These are phyloP conservation scores for Aspergillus hancockii DNA, from an alignment of 495 filamentous ascomycete genomes.

Conservation along the genomic window DNA sequence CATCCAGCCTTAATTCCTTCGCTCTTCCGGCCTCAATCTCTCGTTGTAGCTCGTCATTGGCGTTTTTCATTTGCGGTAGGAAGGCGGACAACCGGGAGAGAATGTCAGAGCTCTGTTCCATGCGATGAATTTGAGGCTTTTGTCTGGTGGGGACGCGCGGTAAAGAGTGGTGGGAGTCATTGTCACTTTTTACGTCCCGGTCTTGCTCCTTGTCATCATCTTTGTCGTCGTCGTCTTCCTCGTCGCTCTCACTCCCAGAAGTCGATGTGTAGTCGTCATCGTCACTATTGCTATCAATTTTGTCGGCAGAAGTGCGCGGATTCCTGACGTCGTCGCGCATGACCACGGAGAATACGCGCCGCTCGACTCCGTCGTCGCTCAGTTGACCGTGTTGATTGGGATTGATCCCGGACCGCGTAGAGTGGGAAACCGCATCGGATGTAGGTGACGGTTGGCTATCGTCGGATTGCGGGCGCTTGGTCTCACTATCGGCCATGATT, in stretches of 20 bases:
- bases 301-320: not conserved
- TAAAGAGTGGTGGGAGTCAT: constrained; percentile 13
- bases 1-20: constrained; percentile 38
- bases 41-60: constrained; percentile 49
- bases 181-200: constrained; percentile 7
- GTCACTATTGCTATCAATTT: constrained; percentile 14
- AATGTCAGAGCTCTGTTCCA: constrained; percentile 32
- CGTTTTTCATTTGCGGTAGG: constrained; percentile 47
- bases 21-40: constrained; percentile 41
- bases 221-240: constrained; percentile 25
- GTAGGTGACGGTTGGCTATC: constrained; percentile 11
- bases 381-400: not conserved
- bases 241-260: constrained; percentile 34
- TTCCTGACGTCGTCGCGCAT: constrained; percentile 4
- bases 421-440: constrained; percentile 5
- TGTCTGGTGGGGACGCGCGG: constrained; percentile 32
- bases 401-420: constrained; percentile 5
- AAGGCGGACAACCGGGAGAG: constrained; percentile 46
- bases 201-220: constrained; percentile 19
- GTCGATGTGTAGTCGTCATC: constrained; percentile 45
- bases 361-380: constrained; percentile 2
- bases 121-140: constrained; percentile 39
- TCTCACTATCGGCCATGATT: constrained; percentile 16
- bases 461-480: constrained; percentile 21
- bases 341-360: constrained; percentile 8